Conservation (phyloP, 805 yeast genomes). For the Barnettozyma pratensis region DNA sequence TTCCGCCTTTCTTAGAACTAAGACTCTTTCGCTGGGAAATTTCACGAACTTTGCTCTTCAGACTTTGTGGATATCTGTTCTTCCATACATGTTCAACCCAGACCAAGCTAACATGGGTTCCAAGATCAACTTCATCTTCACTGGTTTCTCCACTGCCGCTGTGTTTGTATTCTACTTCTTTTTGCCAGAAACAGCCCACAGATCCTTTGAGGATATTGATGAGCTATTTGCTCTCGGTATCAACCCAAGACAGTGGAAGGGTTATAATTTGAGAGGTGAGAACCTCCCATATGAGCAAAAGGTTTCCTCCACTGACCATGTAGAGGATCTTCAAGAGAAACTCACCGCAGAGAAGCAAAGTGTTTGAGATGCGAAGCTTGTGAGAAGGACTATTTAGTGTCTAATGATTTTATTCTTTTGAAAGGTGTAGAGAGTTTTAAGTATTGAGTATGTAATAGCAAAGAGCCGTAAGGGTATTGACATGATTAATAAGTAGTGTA, state of each 20-base stretch:
- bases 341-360: no score
- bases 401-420: no score
- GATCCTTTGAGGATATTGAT: slow-evolving; percentile 55
- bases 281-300: no score
- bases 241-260: slow-evolving; percentile 27
- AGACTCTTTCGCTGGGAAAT: slow-evolving; percentile 32
- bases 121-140: slow-evolving; percentile 40
- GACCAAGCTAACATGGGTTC: slow-evolving; percentile 36
- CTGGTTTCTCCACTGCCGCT: slow-evolving; percentile 28
- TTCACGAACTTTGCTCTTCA: slow-evolving; percentile 27
- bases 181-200: slow-evolving; percentile 48
- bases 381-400: no score
- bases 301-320: no score
- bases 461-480: no score
- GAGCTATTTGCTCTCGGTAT: slow-evolving; percentile 35
- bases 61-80: slow-evolving; percentile 31
- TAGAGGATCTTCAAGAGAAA: no score
- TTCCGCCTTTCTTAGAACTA: slow-evolving; percentile 34
- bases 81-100: slow-evolving; percentile 43
- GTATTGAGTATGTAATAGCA: no score
- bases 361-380: no score
- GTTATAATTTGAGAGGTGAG: no score
- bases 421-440: no score
- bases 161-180: slow-evolving; percentile 39
- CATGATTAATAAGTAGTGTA: no score